Evolutionary conservation across 2,329 filamentous ascomycete species (phyloP), one percentile per base, ranked within the genome.

Genomic region (Fusarium pseudonygamai): DNA sequence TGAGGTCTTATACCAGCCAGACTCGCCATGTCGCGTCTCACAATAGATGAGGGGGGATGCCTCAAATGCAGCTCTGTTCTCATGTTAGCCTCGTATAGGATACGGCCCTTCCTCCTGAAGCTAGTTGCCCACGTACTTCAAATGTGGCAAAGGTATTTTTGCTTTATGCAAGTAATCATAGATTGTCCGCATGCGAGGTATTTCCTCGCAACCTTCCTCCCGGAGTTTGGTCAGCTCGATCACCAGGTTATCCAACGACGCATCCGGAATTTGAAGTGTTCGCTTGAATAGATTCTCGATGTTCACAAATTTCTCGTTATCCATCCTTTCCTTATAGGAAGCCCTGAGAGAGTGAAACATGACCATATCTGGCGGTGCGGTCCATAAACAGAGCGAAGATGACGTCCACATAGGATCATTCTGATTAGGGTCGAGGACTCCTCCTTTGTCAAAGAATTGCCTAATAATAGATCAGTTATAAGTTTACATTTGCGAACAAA

Each of bases 331-430:
- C 30, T 8, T 37, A 26, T 74, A 74, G 11, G 49, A 30, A 34
- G 7, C 2, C n/a, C 14, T 45, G 43, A 74, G 62, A 16, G 71
- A 65, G 40, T 64, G 13, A 22, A 15, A 20, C 20, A 42, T 67
- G 28, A 28, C 3, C 69, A 74, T 72, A 32, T 67, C 52, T 8
- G 71, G 46, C 3, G 71, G 71, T 16, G 71, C 71, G 10, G 34
- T 30, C 71, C 69, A 74, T n/a, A 72, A 34, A 53, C 71, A 74
- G 24, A 2, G 7, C 22, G 18, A 15, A 36, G 62, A 62, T 6
- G 8, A 22, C 18, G 69, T 60, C 71, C 71, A 73, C 22, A 12
- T 7, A 16, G 65, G 56, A 8, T 11, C 22, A 3, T 69, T 30
- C 18, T 61, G 52, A 37, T 67, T 34, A 12, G 47, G 65, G 39